These are phyloP conservation scores for Madurella fahalii DNA, from an alignment of 2,329 filamentous ascomycete species.

Conservation along the genomic window DNA sequence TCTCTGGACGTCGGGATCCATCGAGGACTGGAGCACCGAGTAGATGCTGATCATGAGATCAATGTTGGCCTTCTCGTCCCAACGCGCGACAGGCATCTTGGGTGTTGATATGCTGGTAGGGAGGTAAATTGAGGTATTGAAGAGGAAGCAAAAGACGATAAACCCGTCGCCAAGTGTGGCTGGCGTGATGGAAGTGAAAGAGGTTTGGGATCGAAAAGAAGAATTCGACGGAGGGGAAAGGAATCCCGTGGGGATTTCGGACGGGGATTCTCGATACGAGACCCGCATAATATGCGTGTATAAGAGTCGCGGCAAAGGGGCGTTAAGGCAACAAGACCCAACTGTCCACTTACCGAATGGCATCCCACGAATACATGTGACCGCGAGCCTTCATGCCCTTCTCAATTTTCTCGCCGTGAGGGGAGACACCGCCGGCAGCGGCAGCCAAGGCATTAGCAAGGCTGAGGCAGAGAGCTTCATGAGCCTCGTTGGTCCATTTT, in stretches of 20 bases:
- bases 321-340: background rate
- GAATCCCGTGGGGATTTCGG: no score
- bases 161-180: background rate
- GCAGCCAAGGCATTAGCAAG: constrained; percentile 14
- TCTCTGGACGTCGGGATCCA: constrained; percentile 23
- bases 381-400: constrained; percentile 23
- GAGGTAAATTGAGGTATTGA: background rate
- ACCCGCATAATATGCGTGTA: background rate
- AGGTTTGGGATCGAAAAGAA: background rate
- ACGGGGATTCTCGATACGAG: background rate
- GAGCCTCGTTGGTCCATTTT: constrained; percentile 27
- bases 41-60: constrained; percentile 27
- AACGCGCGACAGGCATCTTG: constrained; percentile 12
- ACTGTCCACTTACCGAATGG: constrained; percentile 34
- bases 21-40: constrained; percentile 12
- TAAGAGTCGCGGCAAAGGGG: constrained; percentile 1
- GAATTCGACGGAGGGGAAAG: background rate
- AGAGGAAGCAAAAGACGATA: background rate
- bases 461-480: constrained; percentile 22
- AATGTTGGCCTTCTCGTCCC: constrained; percentile 4
- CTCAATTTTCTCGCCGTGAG: constrained; percentile 22
- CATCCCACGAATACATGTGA: constrained; percentile 41
- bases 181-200: background rate
- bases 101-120: background rate
- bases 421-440: background rate